Conservation (phyloP, 2,329 filamentous ascomycete genomes). For the Tolypocladium paradoxum region DNA sequence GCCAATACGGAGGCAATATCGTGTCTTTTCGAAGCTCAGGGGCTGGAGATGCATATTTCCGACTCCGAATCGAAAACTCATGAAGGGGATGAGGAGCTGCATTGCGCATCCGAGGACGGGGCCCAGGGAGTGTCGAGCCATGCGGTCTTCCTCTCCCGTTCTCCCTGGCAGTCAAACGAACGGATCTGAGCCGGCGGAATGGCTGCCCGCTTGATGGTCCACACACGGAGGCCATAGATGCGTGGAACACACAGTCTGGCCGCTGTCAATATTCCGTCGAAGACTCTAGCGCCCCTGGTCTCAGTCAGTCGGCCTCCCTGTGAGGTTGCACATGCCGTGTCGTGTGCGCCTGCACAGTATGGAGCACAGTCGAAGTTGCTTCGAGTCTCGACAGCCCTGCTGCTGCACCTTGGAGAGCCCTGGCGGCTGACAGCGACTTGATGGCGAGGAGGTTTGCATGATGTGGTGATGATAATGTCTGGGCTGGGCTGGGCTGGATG, state of each 20-base stretch:
- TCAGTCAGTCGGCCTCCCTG: background rate
- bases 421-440: background rate
- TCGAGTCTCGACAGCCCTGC: background rate
- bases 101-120: background rate
- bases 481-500: background rate
- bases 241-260: background rate
- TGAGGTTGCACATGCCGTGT: background rate
- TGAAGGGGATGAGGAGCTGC: background rate
- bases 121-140: background rate
- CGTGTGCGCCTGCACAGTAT: background rate
- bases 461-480: background rate
- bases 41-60: background rate
- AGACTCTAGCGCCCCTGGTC: background rate
- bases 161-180: background rate
- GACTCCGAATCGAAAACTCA: background rate
- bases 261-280: background rate
- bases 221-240: background rate
- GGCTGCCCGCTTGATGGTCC: background rate
- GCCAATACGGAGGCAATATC: background rate
- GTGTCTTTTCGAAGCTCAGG: background rate
- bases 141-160: background rate
- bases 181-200: background rate
- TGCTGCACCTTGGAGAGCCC: background rate
- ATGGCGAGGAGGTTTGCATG: background rate
- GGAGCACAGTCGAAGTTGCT: background rate